Conservation (phyloP, 2,329 filamentous ascomycete genomes). For the Amesomyces nigricolor region DNA sequence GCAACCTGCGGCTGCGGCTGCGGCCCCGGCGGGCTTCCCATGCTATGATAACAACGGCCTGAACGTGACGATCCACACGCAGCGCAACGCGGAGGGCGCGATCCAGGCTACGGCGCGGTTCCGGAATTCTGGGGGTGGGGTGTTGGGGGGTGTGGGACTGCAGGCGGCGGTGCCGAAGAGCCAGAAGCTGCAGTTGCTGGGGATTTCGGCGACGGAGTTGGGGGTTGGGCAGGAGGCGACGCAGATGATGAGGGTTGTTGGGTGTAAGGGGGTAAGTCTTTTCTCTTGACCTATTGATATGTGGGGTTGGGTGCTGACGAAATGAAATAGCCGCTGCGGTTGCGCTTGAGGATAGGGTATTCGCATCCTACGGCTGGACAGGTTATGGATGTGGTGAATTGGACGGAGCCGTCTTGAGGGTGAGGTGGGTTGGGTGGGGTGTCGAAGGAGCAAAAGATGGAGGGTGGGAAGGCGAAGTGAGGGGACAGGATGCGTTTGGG, state of each 20-base stretch:
- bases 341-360: constrained; percentile 82
- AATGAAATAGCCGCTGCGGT: constrained; percentile 62
- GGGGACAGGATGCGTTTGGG: background rate
- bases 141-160: constrained; percentile 69
- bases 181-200: constrained; percentile 87
- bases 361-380: constrained; percentile 62
- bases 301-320: constrained; percentile 23
- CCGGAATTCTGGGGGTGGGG: constrained; percentile 62
- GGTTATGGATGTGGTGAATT: constrained; percentile 90
- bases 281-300: background rate
- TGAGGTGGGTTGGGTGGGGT: background rate
- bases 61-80: constrained; percentile 72
- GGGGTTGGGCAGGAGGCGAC: constrained; percentile 74
- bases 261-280: constrained; percentile 78
- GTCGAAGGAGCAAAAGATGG: background rate
- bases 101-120: constrained; percentile 83
- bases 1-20: constrained; percentile 34
- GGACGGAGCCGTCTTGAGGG: constrained; percentile 68
- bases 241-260: constrained; percentile 82
- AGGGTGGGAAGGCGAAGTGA: background rate
- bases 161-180: constrained; percentile 96
- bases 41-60: constrained; percentile 87
- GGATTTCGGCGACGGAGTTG: constrained; percentile 76
- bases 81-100: constrained; percentile 71
- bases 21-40: constrained; percentile 51